Percentiles rank a stretch among this genome's conserved stretches.
Conservation (phyloP, 208 protist species). For the Acanthamoeba lenticulata region DNA sequence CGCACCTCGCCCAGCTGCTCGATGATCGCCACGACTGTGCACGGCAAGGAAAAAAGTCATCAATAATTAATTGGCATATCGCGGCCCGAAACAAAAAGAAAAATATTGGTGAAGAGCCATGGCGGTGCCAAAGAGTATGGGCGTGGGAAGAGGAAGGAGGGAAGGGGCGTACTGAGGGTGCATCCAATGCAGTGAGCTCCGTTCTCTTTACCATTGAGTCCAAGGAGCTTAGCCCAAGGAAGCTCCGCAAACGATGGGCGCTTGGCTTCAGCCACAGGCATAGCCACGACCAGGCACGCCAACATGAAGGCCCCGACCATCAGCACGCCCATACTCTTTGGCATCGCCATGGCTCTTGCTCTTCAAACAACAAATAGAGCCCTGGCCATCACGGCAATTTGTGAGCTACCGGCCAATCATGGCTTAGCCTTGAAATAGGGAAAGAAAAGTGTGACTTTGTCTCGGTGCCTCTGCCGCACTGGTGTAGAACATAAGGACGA, state of each 20-base stretch:
- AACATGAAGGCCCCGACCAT: no score
- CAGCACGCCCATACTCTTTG: no score
- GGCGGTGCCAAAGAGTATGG: not conserved
- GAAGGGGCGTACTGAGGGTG: not conserved
- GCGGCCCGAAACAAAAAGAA: not conserved
- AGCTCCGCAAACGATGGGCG: not conserved
- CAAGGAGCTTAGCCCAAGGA: not conserved
- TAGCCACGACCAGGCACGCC: not conserved
- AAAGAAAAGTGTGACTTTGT: no score
- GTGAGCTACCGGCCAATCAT: no score
- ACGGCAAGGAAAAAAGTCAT: not conserved
- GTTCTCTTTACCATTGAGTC: not conserved
- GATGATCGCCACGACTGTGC: constrained; percentile 53
- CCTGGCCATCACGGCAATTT: no score
- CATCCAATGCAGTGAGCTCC: not conserved
- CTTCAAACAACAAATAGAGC: no score
- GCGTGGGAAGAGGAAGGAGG: not conserved
- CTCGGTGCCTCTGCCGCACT: no score
- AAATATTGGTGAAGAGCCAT: no score
- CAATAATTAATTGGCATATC: not conserved
- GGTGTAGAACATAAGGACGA: no score
- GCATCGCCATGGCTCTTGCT: no score
- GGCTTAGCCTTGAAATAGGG: no score
- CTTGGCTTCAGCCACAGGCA: not conserved
- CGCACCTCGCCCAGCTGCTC: constrained; percentile 70